Evolutionary conservation across 805 yeast genomes (phyloP), one percentile per base, ranked within the genome.

Genomic region (Saccharomyces kudriavzevii): DNA sequence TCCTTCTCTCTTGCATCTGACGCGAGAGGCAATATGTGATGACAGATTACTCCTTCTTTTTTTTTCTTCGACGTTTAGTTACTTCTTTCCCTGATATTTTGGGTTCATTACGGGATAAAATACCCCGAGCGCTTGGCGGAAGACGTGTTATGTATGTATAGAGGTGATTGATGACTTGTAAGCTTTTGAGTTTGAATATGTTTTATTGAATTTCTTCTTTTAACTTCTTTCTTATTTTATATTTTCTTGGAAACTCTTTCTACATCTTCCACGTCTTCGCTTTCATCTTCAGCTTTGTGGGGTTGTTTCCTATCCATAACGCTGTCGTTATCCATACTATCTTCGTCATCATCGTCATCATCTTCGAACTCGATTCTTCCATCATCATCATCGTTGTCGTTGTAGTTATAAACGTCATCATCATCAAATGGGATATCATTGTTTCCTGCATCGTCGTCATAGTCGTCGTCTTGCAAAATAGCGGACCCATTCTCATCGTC

Each of bases 401-500:
- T 56, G 61, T 68, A 60, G 47, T 69, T 69, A 47, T 78, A 81
- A 47, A 79, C 85, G 17, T 80, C 84, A 50, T 78, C 84, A 55
- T 81, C 87, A 27, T 53, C 58, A 27, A 54, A 55, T 14, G 52
- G 47, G 30, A 56, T 49, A 40, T 53, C 56, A 48, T 49, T 82
- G 85, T 35, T 35, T 35, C 40, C 40, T 8, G 53, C 49, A 28
- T 75, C 82, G 14, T 79, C 88, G 52, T 81, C 81, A 49, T 55
- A 57, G 24, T 54, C 54, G 24, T 73, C 74, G 54, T 76, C 77
- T 58, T 75, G 77, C 64, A 74, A 75, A 28, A 73, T 71, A 47
- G 71, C 77, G 45, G 79, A 82, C 43, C 80, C 86, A 24, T 80
- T 83, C 54, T 83, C 84, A 60, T 82, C 88, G 55, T 82, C 87